Base-by-base conservation (phyloP, 768 basidiomycete genomes). In the Leccinum incarnatum region DNA sequence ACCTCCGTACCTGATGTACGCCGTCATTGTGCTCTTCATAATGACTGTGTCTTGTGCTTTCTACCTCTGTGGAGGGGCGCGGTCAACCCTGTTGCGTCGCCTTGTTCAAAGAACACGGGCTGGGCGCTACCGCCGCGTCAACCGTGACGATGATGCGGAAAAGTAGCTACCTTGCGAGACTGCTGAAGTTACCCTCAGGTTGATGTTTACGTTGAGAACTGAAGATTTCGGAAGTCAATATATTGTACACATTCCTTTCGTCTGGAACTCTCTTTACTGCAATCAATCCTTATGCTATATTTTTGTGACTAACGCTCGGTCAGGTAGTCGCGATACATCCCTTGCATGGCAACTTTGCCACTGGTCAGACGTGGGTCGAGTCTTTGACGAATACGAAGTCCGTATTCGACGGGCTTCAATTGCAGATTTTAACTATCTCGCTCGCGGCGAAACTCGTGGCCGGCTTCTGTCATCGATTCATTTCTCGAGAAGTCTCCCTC, bases 131-230 rank as follows among this genome's bases (percentile, higher is more conserved):
- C 77, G 75, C 47, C 77, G 75, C 49, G 77, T 86, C 11, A 72
- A 68, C 11, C 70, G 75, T 14, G 78, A 77, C n/a, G 81, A 81
- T 3, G 85, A 85, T 53, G 50, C 76, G 57, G 79, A 81, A 72
- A 79, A 82, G 74, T 83, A 75, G 40, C n/a, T 40, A 9, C 37
- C 37, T n/a, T 40, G 37, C 17, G 37, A 42, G 21, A 19, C n/a
- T 11, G 42, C 42, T 2, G 10, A n/a, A 40, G 9, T 19, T 11
- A 21, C 5, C 5, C 19, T 10, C 19, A 19, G 12, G 19, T 45
- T 45, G 42, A 45, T 45, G 19, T 42, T 42, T 19, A 19, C n/a
- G n/a, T 42, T 42, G n/a, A 19, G 40, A 19, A 45, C 42, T 19
- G 42, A 45, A 45, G 9, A 10, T 42, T 19, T 11, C 2, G 40